phyloP scores from a whole-genome alignment of 2,329 filamentous ascomycete species.

The Fusarium sterilihyphosum region DNA sequence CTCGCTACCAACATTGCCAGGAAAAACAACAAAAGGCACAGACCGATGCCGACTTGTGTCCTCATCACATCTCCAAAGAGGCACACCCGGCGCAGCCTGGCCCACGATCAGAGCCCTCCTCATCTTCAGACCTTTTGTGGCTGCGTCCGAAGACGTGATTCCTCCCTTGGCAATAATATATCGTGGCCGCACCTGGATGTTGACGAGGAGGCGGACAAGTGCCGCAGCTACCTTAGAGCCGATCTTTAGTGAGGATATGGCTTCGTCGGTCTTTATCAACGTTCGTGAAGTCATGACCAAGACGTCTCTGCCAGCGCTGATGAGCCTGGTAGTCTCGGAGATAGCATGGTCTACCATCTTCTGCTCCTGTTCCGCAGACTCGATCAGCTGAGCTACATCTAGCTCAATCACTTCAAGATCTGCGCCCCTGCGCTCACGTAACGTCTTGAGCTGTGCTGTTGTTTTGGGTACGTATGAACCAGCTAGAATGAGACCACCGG shows the following conservation, averaged over 20 bases:
- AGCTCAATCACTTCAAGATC: neutral
- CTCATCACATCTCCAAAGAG: constrained; percentile 67
- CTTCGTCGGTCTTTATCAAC: neutral
- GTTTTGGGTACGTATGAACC: neutral
- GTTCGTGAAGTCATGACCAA: neutral
- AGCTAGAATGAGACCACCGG: neutral
- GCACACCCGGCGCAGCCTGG: constrained; percentile 66
- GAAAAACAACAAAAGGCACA: constrained; percentile 55
- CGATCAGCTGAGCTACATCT: neutral
- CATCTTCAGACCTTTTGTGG: constrained; percentile 64
- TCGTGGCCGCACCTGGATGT: constrained; percentile 34
- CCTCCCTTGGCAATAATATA: constrained; percentile 69
- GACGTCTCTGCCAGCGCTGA: neutral
- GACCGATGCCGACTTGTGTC: constrained; percentile 58
- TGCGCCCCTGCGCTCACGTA: neutral
- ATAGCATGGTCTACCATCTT: neutral
- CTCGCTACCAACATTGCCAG: constrained; percentile 29
- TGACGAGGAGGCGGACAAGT: neutral
- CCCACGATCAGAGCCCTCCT: constrained; percentile 63
- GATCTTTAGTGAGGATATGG: neutral
- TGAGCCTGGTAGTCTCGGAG: neutral
- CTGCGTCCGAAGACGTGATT: constrained; percentile 67
- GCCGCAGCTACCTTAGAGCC: neutral
- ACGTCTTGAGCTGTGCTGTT: neutral
- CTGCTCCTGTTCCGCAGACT: neutral